Evolutionary conservation across 345 rosid species (phyloP).

Genomic region (Camelina sativa): DNA sequence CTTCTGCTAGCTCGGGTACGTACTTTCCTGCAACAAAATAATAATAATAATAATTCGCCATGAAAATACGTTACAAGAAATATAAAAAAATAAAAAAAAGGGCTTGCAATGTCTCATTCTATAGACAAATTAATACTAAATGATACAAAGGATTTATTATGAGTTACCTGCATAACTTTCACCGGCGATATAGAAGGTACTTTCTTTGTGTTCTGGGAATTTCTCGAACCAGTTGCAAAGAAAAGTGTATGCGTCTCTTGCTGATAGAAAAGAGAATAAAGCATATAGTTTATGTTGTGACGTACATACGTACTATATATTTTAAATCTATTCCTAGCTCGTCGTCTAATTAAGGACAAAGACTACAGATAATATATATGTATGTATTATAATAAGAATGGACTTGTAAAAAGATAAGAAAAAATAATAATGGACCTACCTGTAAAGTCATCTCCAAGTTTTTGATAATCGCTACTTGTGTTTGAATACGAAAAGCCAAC

Average conservation of each 20-base stretch:
- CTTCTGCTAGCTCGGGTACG: slow-evolving; percentile 80
- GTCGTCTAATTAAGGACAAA: not conserved
- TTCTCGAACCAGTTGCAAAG: slow-evolving; percentile 74
- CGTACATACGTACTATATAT: slow-evolving; percentile 19
- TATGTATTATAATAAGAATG: slow-evolving; percentile 4
- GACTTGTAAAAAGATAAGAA: not conserved
- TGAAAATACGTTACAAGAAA: not conserved
- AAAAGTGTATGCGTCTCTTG: slow-evolving; percentile 80
- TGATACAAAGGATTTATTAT: not conserved
- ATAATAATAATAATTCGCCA: too few relatives aligned
- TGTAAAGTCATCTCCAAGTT: slow-evolving; percentile 74
- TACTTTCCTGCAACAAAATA: slow-evolving; percentile 62
- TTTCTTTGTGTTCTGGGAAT: slow-evolving; percentile 65
- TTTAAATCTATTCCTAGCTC: too few relatives aligned
- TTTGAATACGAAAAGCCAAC: slow-evolving; percentile 97
- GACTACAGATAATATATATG: not conserved
- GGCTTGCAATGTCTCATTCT: not conserved
- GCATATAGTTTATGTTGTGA: slow-evolving; percentile 20
- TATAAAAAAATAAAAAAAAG: not conserved
- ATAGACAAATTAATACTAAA: not conserved
- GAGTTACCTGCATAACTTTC: slow-evolving; percentile 93
- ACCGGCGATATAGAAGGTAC: slow-evolving; percentile 80
- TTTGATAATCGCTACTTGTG: slow-evolving; percentile 61
- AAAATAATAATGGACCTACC: slow-evolving; percentile 45
- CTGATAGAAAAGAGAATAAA: slow-evolving; percentile 45